Percentiles rank a stretch among this genome's conserved stretches.
These are phyloP conservation scores for Seiridium unicorne DNA, from an alignment of 2,329 filamentous ascomycete species.

Conservation along the genomic window DNA sequence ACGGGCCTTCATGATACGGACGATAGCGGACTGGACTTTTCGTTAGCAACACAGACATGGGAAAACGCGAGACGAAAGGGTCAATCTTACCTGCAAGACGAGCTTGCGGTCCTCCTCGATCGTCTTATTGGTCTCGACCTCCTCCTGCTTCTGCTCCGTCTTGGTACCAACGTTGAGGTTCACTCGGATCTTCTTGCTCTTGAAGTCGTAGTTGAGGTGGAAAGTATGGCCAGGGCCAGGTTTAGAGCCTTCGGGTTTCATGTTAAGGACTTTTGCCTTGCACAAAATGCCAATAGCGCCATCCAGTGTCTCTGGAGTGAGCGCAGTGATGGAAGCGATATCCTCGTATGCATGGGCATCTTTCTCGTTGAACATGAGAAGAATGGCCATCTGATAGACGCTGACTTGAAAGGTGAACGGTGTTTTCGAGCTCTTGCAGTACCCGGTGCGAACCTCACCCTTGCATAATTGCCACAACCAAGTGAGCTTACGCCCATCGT, in stretches of 20 bases:
- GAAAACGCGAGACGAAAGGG: neutral
- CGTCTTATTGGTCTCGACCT: conserved; percentile 97
- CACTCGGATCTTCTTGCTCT: conserved; percentile 96
- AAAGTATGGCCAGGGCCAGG: conserved; percentile 77
- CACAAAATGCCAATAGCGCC: conserved; percentile 82
- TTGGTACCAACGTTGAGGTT: conserved; percentile 95
- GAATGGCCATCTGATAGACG: conserved; percentile 95
- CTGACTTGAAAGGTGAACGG: conserved; percentile 97
- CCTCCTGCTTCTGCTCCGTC: conserved; percentile 93
- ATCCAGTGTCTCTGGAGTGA: conserved; percentile 81
- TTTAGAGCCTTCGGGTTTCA: conserved; percentile 71
- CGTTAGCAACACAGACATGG: conserved; percentile 6
- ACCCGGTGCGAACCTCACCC: conserved; percentile 92
- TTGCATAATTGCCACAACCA: conserved; percentile 99
- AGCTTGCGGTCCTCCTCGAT: conserved; percentile 98
- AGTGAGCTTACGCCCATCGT: conserved; percentile 91
- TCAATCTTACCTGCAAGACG: conserved; percentile 79
- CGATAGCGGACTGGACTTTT: conserved; percentile 79
- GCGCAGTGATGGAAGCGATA: conserved; percentile 75
- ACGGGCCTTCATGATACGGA: conserved; percentile 98
- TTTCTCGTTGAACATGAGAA: conserved; percentile 90
- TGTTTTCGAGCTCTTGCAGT: conserved; percentile 84
- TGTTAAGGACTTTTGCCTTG: conserved; percentile 85
- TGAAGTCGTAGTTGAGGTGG: conserved; percentile 89
- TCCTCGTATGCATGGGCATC: conserved; percentile 86